phyloP scores from a whole-genome alignment of 768 basidiomycete genomes.

The Boletus insuetus region DNA sequence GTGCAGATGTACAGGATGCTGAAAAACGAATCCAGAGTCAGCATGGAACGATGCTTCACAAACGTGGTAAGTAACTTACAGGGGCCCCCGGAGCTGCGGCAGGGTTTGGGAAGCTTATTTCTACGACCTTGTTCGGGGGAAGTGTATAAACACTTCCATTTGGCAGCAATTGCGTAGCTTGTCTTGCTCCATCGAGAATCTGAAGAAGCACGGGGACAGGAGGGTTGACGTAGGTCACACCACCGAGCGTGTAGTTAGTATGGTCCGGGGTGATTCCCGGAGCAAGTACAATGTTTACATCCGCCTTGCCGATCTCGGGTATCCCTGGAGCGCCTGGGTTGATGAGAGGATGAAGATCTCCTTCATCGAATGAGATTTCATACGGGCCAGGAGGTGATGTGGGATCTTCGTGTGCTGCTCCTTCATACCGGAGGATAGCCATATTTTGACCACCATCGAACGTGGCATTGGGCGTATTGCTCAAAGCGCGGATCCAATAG shows the following conservation, averaged over 20 bases:
- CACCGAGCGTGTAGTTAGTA: conserved; percentile 25
- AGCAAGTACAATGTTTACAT: conserved; percentile 32
- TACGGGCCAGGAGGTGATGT: conserved; percentile 34
- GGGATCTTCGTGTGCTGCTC: conserved; percentile 43
- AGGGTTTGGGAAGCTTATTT: conserved; percentile 43
- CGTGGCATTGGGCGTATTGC: conserved; percentile 14
- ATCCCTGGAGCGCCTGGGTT: conserved; percentile 37
- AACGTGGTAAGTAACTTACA: conserved; percentile 20
- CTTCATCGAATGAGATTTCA: conserved; percentile 36
- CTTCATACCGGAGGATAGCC: conserved; percentile 49
- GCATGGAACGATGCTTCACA: not conserved
- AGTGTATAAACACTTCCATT: conserved; percentile 44
- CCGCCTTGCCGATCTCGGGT: conserved; percentile 37
- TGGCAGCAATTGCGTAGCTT: conserved; percentile 46
- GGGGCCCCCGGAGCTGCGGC: conserved; percentile 24
- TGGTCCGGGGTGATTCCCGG: not conserved
- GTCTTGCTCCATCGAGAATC: conserved; percentile 43
- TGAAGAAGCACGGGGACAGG: not conserved
- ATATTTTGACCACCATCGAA: conserved; percentile 40
- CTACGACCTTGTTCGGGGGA: conserved; percentile 42
- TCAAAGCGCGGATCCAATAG: not conserved
- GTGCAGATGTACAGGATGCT: conserved; percentile 40
- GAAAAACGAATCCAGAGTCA: not conserved
- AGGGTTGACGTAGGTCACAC: conserved; percentile 23
- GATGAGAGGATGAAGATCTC: conserved; percentile 35